These are phyloP conservation scores for Populus ilicifolia DNA, from an alignment of 345 rosid genomes.

Conservation along the genomic window DNA sequence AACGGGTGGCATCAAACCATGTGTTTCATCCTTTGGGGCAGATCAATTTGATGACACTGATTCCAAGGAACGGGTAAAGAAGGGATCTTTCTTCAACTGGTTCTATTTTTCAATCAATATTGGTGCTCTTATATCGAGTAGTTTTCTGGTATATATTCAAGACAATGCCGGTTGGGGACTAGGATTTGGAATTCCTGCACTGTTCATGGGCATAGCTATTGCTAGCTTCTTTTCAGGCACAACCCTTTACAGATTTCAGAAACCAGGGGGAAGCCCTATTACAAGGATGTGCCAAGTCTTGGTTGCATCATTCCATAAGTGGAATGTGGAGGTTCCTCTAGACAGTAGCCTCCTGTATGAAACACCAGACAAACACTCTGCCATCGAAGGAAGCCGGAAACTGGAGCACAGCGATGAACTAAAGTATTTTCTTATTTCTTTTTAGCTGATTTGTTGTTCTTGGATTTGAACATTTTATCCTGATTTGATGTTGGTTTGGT, in stretches of 20 bases:
- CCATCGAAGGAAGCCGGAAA: constrained; percentile 73
- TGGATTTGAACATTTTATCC: background rate
- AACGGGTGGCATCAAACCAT: constrained; percentile 94
- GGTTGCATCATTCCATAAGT: constrained; percentile 72
- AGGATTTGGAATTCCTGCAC: constrained; percentile 89
- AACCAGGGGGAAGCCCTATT: constrained; percentile 89
- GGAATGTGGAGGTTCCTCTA: constrained; percentile 48
- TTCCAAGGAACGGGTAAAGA: constrained; percentile 64
- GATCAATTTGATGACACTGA: constrained; percentile 95
- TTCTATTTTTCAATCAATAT: constrained; percentile 87
- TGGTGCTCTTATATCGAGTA: constrained; percentile 83
- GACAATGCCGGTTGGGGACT: constrained; percentile 93
- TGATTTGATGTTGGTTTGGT: background rate
- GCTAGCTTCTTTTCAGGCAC: constrained; percentile 86
- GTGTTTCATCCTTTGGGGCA: constrained; percentile 91
- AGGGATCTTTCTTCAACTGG: constrained; percentile 95
- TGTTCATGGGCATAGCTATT: constrained; percentile 85
- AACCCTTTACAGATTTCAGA: constrained; percentile 78
- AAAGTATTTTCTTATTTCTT: constrained; percentile 33
- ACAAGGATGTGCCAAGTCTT: constrained; percentile 80
- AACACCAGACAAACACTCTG: constrained; percentile 61
- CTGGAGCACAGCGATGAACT: constrained; percentile 67
- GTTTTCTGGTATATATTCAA: constrained; percentile 83
- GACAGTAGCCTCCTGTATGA: constrained; percentile 65
- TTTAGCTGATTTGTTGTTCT: constrained; percentile 1